Percentiles rank a stretch among this genome's conserved stretches.
Evolutionary conservation across 1,139 yeast species (phyloP).

Genomic region (Candida glucosophila): DNA sequence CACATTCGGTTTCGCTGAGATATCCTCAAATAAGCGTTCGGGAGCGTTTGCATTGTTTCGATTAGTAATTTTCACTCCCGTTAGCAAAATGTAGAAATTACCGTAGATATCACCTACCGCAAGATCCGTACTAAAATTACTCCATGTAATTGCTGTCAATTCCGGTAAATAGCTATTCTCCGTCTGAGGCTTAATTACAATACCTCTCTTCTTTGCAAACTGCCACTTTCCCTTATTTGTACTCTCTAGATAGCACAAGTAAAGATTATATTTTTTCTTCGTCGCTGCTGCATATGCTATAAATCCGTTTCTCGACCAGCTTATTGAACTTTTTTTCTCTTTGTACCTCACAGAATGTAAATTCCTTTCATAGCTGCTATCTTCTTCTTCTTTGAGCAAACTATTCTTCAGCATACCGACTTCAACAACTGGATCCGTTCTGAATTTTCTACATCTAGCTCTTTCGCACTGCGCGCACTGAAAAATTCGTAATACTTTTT

Average conservation of each 20-base stretch:
- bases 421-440: no score
- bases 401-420: no score
- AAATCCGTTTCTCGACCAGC: slow-evolving; percentile 72
- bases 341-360: no score
- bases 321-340: no score
- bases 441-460: no score
- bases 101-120: slow-evolving; percentile 44
- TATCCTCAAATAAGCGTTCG: no score
- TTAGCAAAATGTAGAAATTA: slow-evolving; percentile 38
- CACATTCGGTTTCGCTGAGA: neutral
- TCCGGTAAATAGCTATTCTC: slow-evolving; percentile 24
- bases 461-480: no score
- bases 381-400: no score
- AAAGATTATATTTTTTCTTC: slow-evolving; percentile 26
- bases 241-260: slow-evolving; percentile 55
- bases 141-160: slow-evolving; percentile 33
- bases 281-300: slow-evolving; percentile 47
- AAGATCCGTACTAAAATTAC: slow-evolving; percentile 45
- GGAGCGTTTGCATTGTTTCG: slow-evolving; percentile 4
- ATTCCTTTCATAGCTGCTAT: no score
- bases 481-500: no score
- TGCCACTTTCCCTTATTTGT: slow-evolving; percentile 60
- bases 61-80: slow-evolving; percentile 32
- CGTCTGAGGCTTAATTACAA: slow-evolving; percentile 21
- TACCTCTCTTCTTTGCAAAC: slow-evolving; percentile 44